Evolutionary conservation across 805 yeast species (phyloP), one percentile per base, ranked within the genome.

Genomic region (Phaffomyces opuntiae): DNA sequence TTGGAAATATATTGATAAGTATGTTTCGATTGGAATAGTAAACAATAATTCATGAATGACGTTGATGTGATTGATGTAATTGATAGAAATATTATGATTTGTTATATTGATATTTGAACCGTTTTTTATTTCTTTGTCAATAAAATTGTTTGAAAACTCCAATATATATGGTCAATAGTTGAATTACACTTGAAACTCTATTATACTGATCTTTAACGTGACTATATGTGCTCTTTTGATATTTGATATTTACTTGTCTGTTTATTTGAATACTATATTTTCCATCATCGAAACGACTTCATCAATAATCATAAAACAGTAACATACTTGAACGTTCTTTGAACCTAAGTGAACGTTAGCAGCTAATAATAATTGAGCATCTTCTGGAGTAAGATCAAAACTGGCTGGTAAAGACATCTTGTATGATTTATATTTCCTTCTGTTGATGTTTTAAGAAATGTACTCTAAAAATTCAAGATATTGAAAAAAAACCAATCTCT

Each of bases 261-360:
- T 24, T 13, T 36, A 36, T 21, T 36, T 17, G 26, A 21, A 13
- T 38, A 14, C 24, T 26, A 38, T 16, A 39, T 39, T 19, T 13
- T 31, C 41, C 5, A 31, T 27, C 14, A 12, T 39, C 26, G 24
- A 24, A 34, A 27, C 35, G 17, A 19, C 26, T 32, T 21, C 38
- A 40, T 33, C 42, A 41, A 33, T 17, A 19, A n/a, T n/a, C 24
- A 36, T 36, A 19, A 17, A 19, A 25, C 24, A 21, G 32, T 25
- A 32, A 81, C 90, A 76, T 83, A 86, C 95, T 81, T 90, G 97
- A 74, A 91, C 95, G 88, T 93, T 93, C 88, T 93, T 93, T 73
- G 98, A 83, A 76, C 99, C 99, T 74, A 93, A 85, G 82, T 93
- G 99, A 68, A 83, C 87, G 88, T 91, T 91, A 74, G 99, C 99